Conservation (phyloP, 371 early-diverging fungal genomes). For the Mortierella sp. region DNA sequence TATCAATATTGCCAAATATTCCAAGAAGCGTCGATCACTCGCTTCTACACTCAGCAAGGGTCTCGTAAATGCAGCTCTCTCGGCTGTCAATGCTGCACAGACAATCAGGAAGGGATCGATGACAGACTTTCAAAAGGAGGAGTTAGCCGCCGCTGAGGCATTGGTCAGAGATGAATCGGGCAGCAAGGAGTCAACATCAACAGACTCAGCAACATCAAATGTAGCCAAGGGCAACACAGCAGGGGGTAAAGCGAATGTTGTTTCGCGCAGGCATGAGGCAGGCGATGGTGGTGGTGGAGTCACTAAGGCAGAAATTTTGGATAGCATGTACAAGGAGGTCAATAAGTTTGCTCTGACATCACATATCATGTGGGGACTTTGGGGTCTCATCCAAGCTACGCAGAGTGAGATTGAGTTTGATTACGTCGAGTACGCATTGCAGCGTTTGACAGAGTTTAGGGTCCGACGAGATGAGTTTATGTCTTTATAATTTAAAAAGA, state of each 20-base stretch:
- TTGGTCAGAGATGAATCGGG: neutral
- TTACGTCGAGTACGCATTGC: conserved; percentile 76
- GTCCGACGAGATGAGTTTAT: conserved; percentile 45
- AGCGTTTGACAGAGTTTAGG: conserved; percentile 64
- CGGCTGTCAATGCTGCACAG: conserved; percentile 24
- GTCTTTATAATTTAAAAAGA: conserved; percentile 26
- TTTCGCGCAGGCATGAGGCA: conserved; percentile 5
- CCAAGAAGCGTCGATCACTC: conserved; percentile 22
- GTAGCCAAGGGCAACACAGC: conserved; percentile 23
- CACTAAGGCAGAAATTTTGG: conserved; percentile 47
- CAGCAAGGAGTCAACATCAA: too few relatives aligned
- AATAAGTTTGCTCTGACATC: conserved; percentile 70
- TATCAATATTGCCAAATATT: conserved; percentile 29
- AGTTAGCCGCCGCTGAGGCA: conserved; percentile 5
- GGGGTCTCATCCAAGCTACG: conserved; percentile 85
- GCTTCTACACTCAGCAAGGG: conserved; percentile 21
- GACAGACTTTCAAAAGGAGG: conserved; percentile 20
- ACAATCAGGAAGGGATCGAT: conserved; percentile 4
- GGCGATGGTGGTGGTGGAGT: conserved; percentile 38
- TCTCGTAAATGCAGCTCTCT: conserved; percentile 16
- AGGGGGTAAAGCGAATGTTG: conserved; percentile 10
- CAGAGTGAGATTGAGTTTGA: conserved; percentile 89
- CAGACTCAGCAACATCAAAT: too few relatives aligned
- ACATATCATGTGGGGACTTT: conserved; percentile 86
- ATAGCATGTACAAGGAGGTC: conserved; percentile 53